Percentiles rank a stretch among this genome's conserved stretches.
Conservation (phyloP, 176 grass and related monocot genomes). For the Bonia amplexicaulis region DNA sequence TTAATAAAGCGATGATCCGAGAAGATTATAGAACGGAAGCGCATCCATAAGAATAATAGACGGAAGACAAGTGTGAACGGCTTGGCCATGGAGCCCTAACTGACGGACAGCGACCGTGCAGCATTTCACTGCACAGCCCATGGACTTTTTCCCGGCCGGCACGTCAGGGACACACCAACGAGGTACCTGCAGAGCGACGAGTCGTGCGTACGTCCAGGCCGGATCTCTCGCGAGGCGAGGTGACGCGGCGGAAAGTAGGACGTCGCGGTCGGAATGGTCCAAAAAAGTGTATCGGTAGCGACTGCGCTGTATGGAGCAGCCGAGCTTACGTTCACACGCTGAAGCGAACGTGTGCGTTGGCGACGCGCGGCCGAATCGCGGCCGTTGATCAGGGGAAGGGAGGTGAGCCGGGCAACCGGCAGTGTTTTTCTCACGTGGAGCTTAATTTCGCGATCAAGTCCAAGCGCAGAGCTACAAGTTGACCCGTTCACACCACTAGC, state of each 20-base stretch:
- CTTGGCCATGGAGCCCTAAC: neutral
- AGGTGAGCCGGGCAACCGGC: neutral
- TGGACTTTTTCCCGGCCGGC: neutral
- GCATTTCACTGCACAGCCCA: neutral
- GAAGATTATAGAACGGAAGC: neutral
- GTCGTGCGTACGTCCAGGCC: neutral
- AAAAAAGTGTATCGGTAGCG: neutral
- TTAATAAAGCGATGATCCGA: too few relatives aligned
- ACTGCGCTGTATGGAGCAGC: neutral
- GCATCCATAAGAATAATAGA: neutral
- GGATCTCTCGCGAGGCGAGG: neutral
- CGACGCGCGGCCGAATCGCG: neutral
- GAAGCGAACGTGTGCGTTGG: neutral
- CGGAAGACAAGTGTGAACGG: conserved; percentile 4
- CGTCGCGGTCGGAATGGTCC: conserved; percentile 1
- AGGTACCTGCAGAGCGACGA: neutral
- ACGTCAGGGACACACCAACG: neutral
- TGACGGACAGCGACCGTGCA: conserved; percentile 18
- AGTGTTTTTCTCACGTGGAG: neutral
- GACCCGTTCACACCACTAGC: conserved; percentile 9
- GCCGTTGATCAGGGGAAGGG: neutral
- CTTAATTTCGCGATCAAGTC: conserved; percentile 1
- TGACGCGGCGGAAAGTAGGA: neutral
- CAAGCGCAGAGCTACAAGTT: neutral
- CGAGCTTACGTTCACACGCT: conserved; percentile 9